A percentile compares a stretch with the other conserved stretches of the same genome.
These are phyloP conservation scores for Periconia macrospinosa DNA, from an alignment of 2,329 filamentous ascomycete species.

Conservation along the genomic window DNA sequence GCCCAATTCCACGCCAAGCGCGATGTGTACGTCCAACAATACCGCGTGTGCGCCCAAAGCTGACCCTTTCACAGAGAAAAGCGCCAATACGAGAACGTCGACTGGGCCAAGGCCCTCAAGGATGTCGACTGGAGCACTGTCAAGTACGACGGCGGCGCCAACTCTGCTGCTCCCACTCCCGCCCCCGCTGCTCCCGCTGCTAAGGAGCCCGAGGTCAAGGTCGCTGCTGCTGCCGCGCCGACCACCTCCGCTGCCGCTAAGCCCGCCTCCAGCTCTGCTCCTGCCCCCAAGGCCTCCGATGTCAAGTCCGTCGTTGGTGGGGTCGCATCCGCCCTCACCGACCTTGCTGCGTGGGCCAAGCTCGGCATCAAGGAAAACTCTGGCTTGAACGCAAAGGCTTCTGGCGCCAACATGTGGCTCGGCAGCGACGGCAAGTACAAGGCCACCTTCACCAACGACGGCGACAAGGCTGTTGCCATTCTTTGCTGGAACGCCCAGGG, in stretches of 20 bases:
- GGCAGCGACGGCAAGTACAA: conserved; percentile 38
- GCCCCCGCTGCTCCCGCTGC: conserved; percentile 8
- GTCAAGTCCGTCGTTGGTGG: background rate
- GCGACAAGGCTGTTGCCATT: conserved; percentile 31
- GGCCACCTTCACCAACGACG: conserved; percentile 41
- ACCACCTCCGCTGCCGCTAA: conserved; percentile 2
- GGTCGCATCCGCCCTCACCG: conserved; percentile 8
- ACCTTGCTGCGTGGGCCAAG: conserved; percentile 6
- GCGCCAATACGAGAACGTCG: conserved; percentile 25
- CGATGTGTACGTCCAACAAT: conserved; percentile 27
- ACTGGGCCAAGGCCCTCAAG: conserved; percentile 35
- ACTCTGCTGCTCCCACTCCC: conserved; percentile 7
- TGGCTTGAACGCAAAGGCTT: conserved; percentile 31
- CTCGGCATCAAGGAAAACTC: conserved; percentile 18
- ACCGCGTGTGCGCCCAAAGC: conserved; percentile 1
- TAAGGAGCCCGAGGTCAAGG: conserved; percentile 10
- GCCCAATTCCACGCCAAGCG: conserved; percentile 42
- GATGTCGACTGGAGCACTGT: conserved; percentile 32
- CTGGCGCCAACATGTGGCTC: conserved; percentile 41
- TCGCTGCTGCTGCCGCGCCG: conserved; percentile 8
- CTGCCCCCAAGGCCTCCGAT: conserved; percentile 7
- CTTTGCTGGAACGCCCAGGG: conserved; percentile 43
- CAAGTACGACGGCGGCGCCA: conserved; percentile 25
- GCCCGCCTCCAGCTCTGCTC: conserved; percentile 7
- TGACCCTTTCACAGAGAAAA: conserved; percentile 31